Base-by-base conservation (phyloP, 1,139 yeast species). In the Hansenula lynferdii region DNA sequence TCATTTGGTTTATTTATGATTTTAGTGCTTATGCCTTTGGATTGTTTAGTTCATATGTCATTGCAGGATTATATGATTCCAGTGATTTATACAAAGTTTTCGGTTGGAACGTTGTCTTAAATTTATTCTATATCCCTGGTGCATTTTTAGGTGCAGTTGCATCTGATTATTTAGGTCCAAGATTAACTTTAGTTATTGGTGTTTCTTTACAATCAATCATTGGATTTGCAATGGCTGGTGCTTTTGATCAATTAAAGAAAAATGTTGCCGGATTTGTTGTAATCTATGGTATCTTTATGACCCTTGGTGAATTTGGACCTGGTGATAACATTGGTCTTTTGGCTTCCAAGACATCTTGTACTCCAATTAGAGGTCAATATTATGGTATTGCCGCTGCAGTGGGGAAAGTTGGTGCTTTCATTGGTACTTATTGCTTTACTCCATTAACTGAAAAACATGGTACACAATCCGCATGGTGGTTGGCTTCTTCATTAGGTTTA, bases 61-160 rank as follows among this genome's bases (percentile, higher is more conserved):
- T 86, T 48, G 67, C 70, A 26, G 60, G 65, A 32, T 65, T 86
- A 42, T 75, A 85, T 43, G 79, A 85, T 22, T 79, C 70, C 37
- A 73, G 72, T 32, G 76, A 80, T 50, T 62, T 86, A 45, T 81
- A 82, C 63, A 75, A 80, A 58, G 74, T 84, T 19, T 86, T 87
- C 65, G 97, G 97, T 37, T 90, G 97, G 97, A 85, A 84, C 60
- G 85, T 85, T 44, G 92, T 90, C 6, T 75, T 90, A 54, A 87
- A 86, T 62, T 69, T 85, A 55, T 90, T 90, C 61, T 89, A 90
- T 61, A 65, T 90, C 30, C 97, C 97, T 11, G 97, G 97, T 49
- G 74, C 96, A 2, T 75, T 87, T 57, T 59, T 83, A 18, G 97
- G 97, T 56, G 96, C 95, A 10, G 57, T 75, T 37, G 65, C 77